These are phyloP conservation scores for Nothophytophthora sp. DNA, from an alignment of 352 stramenopile genomes.

Conservation along the genomic window DNA sequence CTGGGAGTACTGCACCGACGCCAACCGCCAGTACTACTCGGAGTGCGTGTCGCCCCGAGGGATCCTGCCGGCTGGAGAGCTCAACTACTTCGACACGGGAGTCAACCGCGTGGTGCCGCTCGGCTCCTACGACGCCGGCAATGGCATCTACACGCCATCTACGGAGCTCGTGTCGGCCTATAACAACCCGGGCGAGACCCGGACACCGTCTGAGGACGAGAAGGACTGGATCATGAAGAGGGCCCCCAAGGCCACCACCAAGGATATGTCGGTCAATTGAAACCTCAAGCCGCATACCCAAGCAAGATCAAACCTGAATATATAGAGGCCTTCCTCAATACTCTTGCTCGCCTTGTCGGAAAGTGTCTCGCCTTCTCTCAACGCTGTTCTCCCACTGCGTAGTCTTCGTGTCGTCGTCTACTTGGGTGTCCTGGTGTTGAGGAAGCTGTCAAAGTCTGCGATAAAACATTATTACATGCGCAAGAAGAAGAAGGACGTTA, in stretches of 20 bases:
- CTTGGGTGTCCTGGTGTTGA: conserved; percentile 30
- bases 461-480: background rate
- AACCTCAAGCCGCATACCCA: too few species aligned
- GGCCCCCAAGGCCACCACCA: conserved; percentile 69
- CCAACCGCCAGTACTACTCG: conserved; percentile 71
- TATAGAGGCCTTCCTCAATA: too few species aligned
- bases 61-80: conserved; percentile 53
- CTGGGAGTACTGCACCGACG: conserved; percentile 67
- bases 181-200: conserved; percentile 52
- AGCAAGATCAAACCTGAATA: too few species aligned
- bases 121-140: conserved; percentile 74
- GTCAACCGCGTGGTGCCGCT: conserved; percentile 65
- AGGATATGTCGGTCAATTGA: conserved; percentile 71
- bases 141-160: conserved; percentile 73
- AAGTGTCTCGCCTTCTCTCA: background rate
- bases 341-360: too few species aligned
- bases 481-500: background rate
- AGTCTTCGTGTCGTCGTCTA: background rate
- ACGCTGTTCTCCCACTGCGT: conserved; percentile 1
- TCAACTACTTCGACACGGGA: conserved; percentile 75
- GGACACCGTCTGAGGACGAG: conserved; percentile 52
- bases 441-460: conserved; percentile 53
- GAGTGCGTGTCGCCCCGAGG: conserved; percentile 58
- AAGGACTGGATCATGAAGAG: conserved; percentile 58
- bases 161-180: conserved; percentile 52